phyloP scores from a whole-genome alignment of 1,139 yeast genomes.

The Nematodospora anomalae region DNA sequence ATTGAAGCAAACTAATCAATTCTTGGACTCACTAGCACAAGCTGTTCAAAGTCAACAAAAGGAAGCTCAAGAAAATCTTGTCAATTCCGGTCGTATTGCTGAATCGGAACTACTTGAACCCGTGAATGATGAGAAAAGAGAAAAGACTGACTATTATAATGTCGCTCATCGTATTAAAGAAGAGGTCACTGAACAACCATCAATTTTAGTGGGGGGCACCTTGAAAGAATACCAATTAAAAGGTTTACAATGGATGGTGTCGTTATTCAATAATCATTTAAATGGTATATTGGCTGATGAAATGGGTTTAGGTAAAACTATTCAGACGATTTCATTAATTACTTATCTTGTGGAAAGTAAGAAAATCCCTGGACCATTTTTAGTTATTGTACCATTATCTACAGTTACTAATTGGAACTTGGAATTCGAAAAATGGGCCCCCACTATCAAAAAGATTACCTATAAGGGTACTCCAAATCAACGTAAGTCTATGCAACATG shows the following conservation, averaged over 20 bases:
- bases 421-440: conserved; percentile 90
- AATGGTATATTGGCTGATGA: conserved; percentile 97
- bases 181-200: conserved; percentile 62
- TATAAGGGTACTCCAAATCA: conserved; percentile 76
- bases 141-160: conserved; percentile 71
- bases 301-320: conserved; percentile 96
- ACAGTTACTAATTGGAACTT: conserved; percentile 83
- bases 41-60: conserved; percentile 76
- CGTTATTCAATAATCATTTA: conserved; percentile 85
- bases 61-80: conserved; percentile 44
- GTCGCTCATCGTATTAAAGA: conserved; percentile 78
- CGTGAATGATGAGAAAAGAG: conserved; percentile 49
- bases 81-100: conserved; percentile 19
- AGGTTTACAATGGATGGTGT: conserved; percentile 98
- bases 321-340: conserved; percentile 89
- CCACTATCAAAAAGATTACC: conserved; percentile 62
- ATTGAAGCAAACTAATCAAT: conserved; percentile 72
- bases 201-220: conserved; percentile 77
- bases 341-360: conserved; percentile 87
- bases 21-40: conserved; percentile 72
- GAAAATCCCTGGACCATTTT: conserved; percentile 65
- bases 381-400: conserved; percentile 81
- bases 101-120: conserved; percentile 12
- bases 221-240: conserved; percentile 91
- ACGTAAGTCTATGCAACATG: conserved; percentile 64